These are phyloP conservation scores for Podospora australis DNA, from an alignment of 495 filamentous ascomycete genomes.

Conservation along the genomic window DNA sequence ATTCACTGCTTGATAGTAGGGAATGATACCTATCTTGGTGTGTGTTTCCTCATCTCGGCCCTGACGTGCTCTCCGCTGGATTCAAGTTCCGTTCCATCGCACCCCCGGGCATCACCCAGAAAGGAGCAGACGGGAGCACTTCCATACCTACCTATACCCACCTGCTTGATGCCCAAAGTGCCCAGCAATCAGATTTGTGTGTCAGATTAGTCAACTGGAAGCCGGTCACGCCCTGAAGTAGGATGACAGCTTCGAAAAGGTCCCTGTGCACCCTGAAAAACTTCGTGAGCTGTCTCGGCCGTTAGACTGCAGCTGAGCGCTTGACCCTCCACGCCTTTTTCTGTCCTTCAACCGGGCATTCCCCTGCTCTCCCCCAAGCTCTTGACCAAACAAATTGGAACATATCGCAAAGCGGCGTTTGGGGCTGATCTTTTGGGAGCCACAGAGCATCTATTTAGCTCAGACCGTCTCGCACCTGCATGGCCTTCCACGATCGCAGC, in stretches of 20 bases:
- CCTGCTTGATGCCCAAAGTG: too few relatives aligned
- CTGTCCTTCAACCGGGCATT: neutral
- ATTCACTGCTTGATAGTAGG: too few relatives aligned
- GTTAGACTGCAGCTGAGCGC: slow-evolving; percentile 12
- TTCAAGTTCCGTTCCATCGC: too few relatives aligned
- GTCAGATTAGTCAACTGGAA: too few relatives aligned
- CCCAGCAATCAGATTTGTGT: too few relatives aligned
- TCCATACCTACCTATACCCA: too few relatives aligned
- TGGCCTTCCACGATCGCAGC: neutral
- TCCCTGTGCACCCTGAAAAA: neutral
- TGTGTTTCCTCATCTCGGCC: too few relatives aligned
- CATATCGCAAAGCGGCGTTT: neutral
- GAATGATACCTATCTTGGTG: too few relatives aligned
- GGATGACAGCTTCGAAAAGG: neutral
- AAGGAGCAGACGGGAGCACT: too few relatives aligned
- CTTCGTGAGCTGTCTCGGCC: slow-evolving; percentile 15
- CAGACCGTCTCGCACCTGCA: neutral
- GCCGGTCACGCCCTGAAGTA: neutral
- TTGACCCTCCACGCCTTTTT: neutral
- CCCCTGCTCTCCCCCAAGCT: neutral
- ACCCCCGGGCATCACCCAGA: too few relatives aligned
- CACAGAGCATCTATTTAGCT: neutral
- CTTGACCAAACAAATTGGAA: neutral
- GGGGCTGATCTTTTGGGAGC: neutral
- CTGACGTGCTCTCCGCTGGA: too few relatives aligned